Conservation (phyloP, 1,284 basidiomycete genomes). For the Trichosporon sp. region DNA sequence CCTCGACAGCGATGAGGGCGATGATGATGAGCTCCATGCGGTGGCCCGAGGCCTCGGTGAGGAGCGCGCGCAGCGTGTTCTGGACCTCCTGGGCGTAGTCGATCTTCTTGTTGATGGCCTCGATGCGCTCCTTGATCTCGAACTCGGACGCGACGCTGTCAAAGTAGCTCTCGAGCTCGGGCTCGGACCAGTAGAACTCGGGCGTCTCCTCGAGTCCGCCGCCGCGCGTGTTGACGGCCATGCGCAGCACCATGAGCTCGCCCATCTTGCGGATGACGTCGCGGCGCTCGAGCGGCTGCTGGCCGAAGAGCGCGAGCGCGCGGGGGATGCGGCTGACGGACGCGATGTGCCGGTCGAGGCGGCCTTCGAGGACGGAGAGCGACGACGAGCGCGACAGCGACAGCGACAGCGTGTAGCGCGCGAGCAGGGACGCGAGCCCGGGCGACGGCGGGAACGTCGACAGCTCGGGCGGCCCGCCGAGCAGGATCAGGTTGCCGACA, state of each 20-base stretch:
- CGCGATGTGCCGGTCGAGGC: constrained; percentile 72
- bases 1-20: constrained; percentile 81
- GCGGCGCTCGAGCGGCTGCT: constrained; percentile 69
- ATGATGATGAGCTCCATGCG: constrained; percentile 91
- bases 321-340: constrained; percentile 73
- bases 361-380: constrained; percentile 73
- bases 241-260: constrained; percentile 77
- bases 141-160: constrained; percentile 72
- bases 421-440: constrained; percentile 58
- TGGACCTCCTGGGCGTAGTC: constrained; percentile 82
- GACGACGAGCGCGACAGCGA: constrained; percentile 81
- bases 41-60: constrained; percentile 79
- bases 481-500: constrained; percentile 81
- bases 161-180: constrained; percentile 80
- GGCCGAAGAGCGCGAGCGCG: constrained; percentile 68
- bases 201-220: constrained; percentile 85
- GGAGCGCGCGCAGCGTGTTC: constrained; percentile 60
- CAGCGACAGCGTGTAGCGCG: constrained; percentile 82
- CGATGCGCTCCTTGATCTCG: constrained; percentile 73
- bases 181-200: constrained; percentile 81
- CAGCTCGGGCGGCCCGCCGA: constrained; percentile 61
- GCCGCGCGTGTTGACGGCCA: constrained; percentile 77
- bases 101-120: constrained; percentile 81
- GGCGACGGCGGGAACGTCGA: constrained; percentile 46
- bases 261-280: constrained; percentile 83